Conservation (phyloP, 208 protist species). For the Phytomonas francai region DNA sequence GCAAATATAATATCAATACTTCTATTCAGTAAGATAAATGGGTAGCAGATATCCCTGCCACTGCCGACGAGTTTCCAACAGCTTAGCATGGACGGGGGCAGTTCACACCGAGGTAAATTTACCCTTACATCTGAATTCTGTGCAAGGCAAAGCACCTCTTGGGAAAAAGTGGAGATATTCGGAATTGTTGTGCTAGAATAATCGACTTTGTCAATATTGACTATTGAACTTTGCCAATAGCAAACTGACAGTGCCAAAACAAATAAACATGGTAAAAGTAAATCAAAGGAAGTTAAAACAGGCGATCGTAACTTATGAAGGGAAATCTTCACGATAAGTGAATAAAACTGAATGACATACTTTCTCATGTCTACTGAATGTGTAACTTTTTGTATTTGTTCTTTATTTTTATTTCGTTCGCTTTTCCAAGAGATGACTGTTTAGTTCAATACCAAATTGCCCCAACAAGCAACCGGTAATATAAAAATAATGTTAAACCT, state of each 20-base stretch:
- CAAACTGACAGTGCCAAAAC: conserved; percentile 38
- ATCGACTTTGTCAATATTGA: conserved; percentile 19
- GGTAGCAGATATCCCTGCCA: conserved; percentile 25
- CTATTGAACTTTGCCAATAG: conserved; percentile 35
- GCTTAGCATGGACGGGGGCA: background rate
- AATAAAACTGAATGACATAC: conserved; percentile 52
- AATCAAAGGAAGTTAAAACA: conserved; percentile 37
- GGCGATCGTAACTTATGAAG: conserved; percentile 48
- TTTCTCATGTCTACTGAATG: conserved; percentile 7
- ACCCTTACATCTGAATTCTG: conserved; percentile 11
- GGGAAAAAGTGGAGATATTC: conserved; percentile 19
- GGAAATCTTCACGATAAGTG: conserved; percentile 60
- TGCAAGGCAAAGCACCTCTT: conserved; percentile 17
- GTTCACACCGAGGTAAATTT: conserved; percentile 18
- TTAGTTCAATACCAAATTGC: background rate
- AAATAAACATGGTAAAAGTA: conserved; percentile 64
- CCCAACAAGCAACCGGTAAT: background rate
- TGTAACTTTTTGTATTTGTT: conserved; percentile 14
- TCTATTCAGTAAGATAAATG: background rate
- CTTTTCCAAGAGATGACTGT: conserved; percentile 5
- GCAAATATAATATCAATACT: background rate
- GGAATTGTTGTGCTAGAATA: background rate
- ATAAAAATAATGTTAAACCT: background rate
- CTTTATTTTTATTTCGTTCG: background rate
- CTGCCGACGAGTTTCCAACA: conserved; percentile 31